Conservation (phyloP, 1,284 basidiomycete species). For the Laetiporus sulphureus region DNA sequence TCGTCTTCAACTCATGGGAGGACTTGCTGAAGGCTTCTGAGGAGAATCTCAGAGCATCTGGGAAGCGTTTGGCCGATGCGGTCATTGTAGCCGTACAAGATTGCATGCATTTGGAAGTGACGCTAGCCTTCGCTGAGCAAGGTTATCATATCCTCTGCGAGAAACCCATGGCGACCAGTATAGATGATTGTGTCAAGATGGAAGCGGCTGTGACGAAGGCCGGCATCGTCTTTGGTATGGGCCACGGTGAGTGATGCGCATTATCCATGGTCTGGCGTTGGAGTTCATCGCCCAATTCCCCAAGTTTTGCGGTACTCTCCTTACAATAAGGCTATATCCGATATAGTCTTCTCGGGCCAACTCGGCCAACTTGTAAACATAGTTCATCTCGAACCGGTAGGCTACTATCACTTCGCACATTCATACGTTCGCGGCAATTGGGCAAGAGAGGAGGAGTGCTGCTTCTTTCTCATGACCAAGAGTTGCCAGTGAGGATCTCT, state of each 20-base stretch:
- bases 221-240: constrained; percentile 75
- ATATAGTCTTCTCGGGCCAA: constrained; percentile 61
- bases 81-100: constrained; percentile 77
- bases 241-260: constrained; percentile 72
- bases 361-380: constrained; percentile 77
- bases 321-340: constrained; percentile 65
- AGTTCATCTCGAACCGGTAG: constrained; percentile 73
- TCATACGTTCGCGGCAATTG: constrained; percentile 82
- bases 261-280: no score
- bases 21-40: constrained; percentile 63
- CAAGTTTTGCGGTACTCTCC: constrained; percentile 84
- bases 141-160: constrained; percentile 87
- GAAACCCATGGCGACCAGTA: constrained; percentile 81
- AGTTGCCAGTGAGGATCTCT: constrained; percentile 66
- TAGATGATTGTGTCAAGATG: constrained; percentile 71
- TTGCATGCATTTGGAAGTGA: constrained; percentile 67
- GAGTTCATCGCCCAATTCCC: no score
- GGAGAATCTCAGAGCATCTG: constrained; percentile 52
- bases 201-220: constrained; percentile 62
- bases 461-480: constrained; percentile 83
- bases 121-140: constrained; percentile 66
- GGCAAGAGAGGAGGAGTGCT: constrained; percentile 61
- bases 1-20: constrained; percentile 69
- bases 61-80: constrained; percentile 72
- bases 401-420: constrained; percentile 81